A percentile compares a stretch with the other conserved stretches of the same genome.
Conservation (phyloP, 257 asterid genomes). For the Thymus mandschuricus region DNA sequence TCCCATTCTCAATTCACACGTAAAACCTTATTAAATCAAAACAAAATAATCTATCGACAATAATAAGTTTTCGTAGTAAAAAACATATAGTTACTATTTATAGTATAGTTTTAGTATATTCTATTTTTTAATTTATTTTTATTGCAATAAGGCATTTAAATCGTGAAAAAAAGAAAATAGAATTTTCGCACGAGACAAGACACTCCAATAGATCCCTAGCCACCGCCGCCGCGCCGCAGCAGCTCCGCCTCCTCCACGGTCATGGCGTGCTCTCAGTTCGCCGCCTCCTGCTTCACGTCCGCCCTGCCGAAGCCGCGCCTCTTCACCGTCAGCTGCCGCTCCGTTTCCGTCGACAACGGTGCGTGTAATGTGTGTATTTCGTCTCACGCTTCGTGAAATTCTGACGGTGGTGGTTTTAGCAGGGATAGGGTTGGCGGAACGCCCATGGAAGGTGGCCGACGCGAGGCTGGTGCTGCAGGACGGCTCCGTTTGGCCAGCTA, state of each 20-base stretch:
- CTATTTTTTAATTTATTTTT: too few relatives aligned
- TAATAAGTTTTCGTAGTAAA: not conserved
- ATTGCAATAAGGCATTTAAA: not conserved
- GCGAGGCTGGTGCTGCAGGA: slow-evolving; percentile 94
- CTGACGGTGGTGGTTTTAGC: not conserved
- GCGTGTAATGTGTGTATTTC: not conserved
- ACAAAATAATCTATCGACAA: not conserved
- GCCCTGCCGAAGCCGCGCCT: slow-evolving; percentile 25
- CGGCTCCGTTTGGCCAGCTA: slow-evolving; percentile 92
- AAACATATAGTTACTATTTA: too few relatives aligned
- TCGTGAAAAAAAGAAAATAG: not conserved
- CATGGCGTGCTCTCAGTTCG: slow-evolving; percentile 33
- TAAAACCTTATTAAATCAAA: not conserved
- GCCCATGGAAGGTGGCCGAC: slow-evolving; percentile 96
- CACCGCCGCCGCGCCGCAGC: slow-evolving; percentile 7
- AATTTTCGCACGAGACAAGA: not conserved
- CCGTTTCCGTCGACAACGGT: slow-evolving; percentile 34
- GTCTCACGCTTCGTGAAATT: not conserved
- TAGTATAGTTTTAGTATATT: too few relatives aligned
- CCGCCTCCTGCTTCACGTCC: slow-evolving; percentile 24
- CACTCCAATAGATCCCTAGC: not conserved
- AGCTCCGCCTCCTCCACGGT: slow-evolving; percentile 4
- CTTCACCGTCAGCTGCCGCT: slow-evolving; percentile 40
- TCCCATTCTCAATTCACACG: not conserved
- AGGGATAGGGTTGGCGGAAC: slow-evolving; percentile 50